Percentiles rank a stretch among this genome's conserved stretches.
Conservation (phyloP, 108 stramenopile genomes). For the Fragilariopsis cylindrus region DNA sequence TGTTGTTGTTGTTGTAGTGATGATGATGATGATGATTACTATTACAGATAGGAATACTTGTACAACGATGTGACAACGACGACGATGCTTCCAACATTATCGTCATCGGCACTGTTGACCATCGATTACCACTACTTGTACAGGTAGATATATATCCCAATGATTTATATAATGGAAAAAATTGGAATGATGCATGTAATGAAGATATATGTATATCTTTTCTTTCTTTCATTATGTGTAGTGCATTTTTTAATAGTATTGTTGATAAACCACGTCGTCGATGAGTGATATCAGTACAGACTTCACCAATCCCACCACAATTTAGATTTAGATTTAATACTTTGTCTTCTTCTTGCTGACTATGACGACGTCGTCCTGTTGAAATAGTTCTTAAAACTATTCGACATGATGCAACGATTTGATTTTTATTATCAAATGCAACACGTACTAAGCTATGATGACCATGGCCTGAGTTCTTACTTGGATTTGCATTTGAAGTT, state of each 20-base stretch:
- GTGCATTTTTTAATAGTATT: slow-evolving; percentile 53
- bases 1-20: background rate
- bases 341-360: background rate
- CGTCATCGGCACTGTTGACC: slow-evolving; percentile 46
- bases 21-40: no score
- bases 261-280: slow-evolving; percentile 62
- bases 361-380: background rate
- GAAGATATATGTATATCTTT: slow-evolving; percentile 48
- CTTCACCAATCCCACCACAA: slow-evolving; percentile 81
- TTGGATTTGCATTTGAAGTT: background rate
- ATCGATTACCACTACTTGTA: slow-evolving; percentile 30
- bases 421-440: slow-evolving; percentile 19
- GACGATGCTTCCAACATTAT: background rate
- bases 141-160: slow-evolving; percentile 42
- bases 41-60: no score
- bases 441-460: slow-evolving; percentile 50
- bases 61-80: background rate
- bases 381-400: slow-evolving; percentile 61
- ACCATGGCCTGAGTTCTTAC: background rate
- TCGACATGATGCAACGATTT: slow-evolving; percentile 68
- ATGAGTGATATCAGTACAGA: slow-evolving; percentile 59
- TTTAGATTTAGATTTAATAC: background rate
- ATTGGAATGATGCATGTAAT: slow-evolving; percentile 66
- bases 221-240: slow-evolving; percentile 54
- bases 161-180: slow-evolving; percentile 62